Evolutionary conservation across 2,329 filamentous ascomycete genomes (phyloP), one percentile per base, ranked within the genome.

Genomic region (Boeremia lycopersici): DNA sequence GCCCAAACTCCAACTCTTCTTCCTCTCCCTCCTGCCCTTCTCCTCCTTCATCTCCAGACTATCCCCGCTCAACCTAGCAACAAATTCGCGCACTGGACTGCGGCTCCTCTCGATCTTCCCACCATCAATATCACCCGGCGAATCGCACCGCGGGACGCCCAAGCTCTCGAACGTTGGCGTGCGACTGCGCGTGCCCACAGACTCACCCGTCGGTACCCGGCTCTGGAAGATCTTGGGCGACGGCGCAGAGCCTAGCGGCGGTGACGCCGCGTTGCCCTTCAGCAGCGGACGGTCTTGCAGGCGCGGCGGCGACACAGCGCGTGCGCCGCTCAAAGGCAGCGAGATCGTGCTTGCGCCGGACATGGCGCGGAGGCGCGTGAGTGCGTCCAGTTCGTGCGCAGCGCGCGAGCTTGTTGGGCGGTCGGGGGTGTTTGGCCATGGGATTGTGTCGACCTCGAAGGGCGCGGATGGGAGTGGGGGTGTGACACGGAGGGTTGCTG

Each of bases 1-100:
- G 34, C 70, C 67, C 36, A 70, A 57, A 48, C 58, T 70, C 69
- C 69, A 72, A 39, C 65, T 69, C 59, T 61, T 63, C 58, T 68
- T 71, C 54, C 63, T 58, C 35, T 43, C 52, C 56, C 54, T 56
- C 57, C 60, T 61, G 30, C 47, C 53, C 23, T 38, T 61, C 25
- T 52, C 53, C 40, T 44, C 40, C 50, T 46, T 57, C 29, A 41
- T 26, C 34, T 48, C 58, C 9, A 39, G 9, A 15, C 55, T 53
- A 7, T 64, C 62, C 13, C 56, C 63, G 26, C 57, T 60, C 44
- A 60, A 9, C 36, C 57, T 35, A n/a, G 60, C 57, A 19, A 60
- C 49, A 25, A 60, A 35, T 10, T 53, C 59, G 1, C 53, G 17
- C 26, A 51, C 53, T 0, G 53, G 47, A 23, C 53, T 48, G 4